These are phyloP conservation scores for Metarhizium rileyi DNA, from an alignment of 2,329 filamentous ascomycete species.

Conservation along the genomic window DNA sequence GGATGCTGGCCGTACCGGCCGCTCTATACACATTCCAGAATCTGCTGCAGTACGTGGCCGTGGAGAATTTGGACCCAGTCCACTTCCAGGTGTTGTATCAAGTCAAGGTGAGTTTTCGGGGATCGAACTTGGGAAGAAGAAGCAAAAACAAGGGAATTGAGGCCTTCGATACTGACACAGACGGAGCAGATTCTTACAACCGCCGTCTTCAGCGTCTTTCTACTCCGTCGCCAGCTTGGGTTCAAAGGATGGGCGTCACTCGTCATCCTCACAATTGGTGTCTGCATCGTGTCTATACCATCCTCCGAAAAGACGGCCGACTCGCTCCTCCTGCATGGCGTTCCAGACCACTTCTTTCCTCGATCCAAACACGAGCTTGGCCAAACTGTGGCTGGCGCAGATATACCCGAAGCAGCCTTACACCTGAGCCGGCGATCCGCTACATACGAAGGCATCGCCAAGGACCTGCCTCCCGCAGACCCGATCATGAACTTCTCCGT, in stretches of 20 bases:
- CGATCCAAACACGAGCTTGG: constrained; percentile 70
- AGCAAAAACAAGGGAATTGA: neutral
- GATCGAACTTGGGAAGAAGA: neutral
- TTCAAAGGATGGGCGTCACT: constrained; percentile 71
- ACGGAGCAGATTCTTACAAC: constrained; percentile 65
- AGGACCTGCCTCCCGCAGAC: constrained; percentile 39
- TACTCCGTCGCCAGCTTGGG: constrained; percentile 64
- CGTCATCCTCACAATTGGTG: constrained; percentile 68
- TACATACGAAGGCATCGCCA: constrained; percentile 80
- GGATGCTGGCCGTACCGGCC: constrained; percentile 88
- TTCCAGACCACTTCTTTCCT: constrained; percentile 61
- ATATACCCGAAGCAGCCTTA: constrained; percentile 9
- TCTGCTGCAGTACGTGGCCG: constrained; percentile 82
- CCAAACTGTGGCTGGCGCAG: constrained; percentile 29
- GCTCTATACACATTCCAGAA: constrained; percentile 86
- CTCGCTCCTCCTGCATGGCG: constrained; percentile 52
- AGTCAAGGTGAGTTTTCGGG: constrained; percentile 52
- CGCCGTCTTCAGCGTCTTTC: constrained; percentile 72
- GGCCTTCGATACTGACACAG: neutral
- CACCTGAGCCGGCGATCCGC: constrained; percentile 58
- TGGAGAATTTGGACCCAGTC: constrained; percentile 83
- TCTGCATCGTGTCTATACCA: constrained; percentile 77
- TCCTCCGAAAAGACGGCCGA: constrained; percentile 43
- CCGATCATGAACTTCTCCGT: constrained; percentile 64
- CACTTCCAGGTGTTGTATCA: constrained; percentile 93